phyloP scores from a whole-genome alignment of 2,329 filamentous ascomycete species.

The Botrytis porri region DNA sequence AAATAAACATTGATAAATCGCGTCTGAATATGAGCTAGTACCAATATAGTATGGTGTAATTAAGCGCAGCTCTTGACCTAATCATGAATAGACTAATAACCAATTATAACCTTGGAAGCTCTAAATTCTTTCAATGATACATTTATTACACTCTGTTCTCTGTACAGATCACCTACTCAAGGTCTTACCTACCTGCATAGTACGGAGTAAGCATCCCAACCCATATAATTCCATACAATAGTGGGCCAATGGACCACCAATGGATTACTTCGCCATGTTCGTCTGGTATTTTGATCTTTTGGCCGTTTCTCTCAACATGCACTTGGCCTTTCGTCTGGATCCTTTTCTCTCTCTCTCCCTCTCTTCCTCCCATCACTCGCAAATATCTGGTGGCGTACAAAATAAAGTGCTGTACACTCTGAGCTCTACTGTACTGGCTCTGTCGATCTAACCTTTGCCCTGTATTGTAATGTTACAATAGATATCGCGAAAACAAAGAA shows the following conservation, averaged over 20 bases:
- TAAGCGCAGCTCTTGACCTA: neutral
- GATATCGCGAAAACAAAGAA: neutral
- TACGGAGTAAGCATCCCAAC: neutral
- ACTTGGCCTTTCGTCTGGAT: neutral
- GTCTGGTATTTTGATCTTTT: conserved; percentile 6
- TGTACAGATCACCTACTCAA: neutral
- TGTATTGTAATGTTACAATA: neutral
- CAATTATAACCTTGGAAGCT: neutral
- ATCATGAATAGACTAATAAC: conserved; percentile 1
- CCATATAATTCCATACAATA: neutral
- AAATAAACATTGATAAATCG: conserved; percentile 15
- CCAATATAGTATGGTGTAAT: neutral
- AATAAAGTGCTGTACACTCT: neutral
- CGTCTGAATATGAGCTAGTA: neutral
- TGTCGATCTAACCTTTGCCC: neutral
- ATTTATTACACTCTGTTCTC: neutral
- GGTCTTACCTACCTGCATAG: neutral
- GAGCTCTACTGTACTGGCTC: neutral
- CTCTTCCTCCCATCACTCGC: neutral
- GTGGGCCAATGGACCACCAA: neutral
- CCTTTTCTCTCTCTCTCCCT: neutral
- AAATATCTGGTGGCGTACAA: neutral
- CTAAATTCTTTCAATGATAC: neutral
- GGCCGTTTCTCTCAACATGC: conserved; percentile 1
- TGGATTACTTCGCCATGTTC: conserved; percentile 9